Base-by-base conservation (phyloP, 805 yeast species). In the Kuraishia molischiana region DNA sequence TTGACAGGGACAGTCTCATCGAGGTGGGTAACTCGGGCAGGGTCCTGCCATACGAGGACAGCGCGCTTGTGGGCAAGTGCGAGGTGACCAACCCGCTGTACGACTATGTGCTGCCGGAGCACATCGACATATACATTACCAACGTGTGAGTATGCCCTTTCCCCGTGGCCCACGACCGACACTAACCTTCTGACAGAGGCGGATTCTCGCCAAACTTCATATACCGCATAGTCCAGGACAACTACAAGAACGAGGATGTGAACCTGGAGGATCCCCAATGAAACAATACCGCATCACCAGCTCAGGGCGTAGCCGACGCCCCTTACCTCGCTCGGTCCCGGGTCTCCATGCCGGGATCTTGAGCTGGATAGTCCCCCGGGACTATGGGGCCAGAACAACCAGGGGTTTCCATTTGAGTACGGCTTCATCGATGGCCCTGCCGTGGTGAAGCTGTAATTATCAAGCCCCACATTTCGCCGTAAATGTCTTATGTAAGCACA, bases 181-280 rank as follows among this genome's bases (percentile, higher is more conserved):
- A 42, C 41, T 47, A 28, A n/a, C 35, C 28, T 15, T 18, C 39
- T 45, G 38, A 45, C 40, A 49, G 58, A 37, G 98, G 97, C 36
- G 97, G 97, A 13, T 87, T 84, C 56, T 85, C 97, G 19, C 97
- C 98, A 34, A 85, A 90, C 50, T 92, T 92, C 62, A 83, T 92
- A 38, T 92, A 92, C 61, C 79, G 98, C 61, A 83, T 92, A 39
- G 95, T 92, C 17, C 74, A 89, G 64, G 98, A 92, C 59, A 86
- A 90, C 61, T 92, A 92, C 60, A 82, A 83, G 58, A 75, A 79
- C 38, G 87, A 81, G 50, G 97, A 92, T 63, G 85, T 74, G 41
- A 69, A 68, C 49, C 62, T 80, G 44, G 77, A 67, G 26, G 26
- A 22, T 22, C 26, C 26, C 6, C 17, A 28, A 28, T 28, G 17